A percentile compares a stretch with the other conserved stretches of the same genome.
Evolutionary conservation across 306 rosid genomes (phyloP).

Genomic region (Rosa rugosa): DNA sequence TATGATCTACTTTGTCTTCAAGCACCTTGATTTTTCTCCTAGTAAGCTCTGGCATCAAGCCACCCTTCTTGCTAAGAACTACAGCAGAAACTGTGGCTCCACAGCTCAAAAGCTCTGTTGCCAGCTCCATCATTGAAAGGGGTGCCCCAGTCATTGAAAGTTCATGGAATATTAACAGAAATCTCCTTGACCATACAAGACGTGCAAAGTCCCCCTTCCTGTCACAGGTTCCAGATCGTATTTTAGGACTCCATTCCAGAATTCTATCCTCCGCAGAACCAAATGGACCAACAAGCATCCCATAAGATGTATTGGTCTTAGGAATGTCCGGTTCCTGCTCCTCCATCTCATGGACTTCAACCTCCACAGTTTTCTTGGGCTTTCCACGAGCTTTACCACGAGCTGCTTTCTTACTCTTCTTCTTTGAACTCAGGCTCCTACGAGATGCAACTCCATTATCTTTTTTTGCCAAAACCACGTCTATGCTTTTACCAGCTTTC

Average conservation of each 20-base stretch:
- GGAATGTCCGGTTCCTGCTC: conserved; percentile 61
- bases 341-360: conserved; percentile 47
- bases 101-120: conserved; percentile 85
- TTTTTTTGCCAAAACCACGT: conserved; percentile 51
- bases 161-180: conserved; percentile 80
- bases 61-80: conserved; percentile 88
- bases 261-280: conserved; percentile 66
- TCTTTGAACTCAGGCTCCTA: conserved; percentile 39
- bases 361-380: conserved; percentile 33
- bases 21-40: conserved; percentile 79
- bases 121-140: conserved; percentile 91
- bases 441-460: conserved; percentile 41
- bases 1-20: conserved; percentile 67
- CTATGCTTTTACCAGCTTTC: conserved; percentile 34
- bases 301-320: conserved; percentile 64
- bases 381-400: conserved; percentile 52
- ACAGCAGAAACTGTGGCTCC: conserved; percentile 83
- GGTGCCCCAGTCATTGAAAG: conserved; percentile 99
- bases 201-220: conserved; percentile 67
- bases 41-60: conserved; percentile 82
- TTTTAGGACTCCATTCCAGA: conserved; percentile 66
- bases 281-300: conserved; percentile 89
- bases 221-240: conserved; percentile 63
- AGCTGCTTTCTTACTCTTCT: conserved; percentile 45
- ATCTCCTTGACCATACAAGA: conserved; percentile 75